Percentiles rank a stretch among this genome's conserved stretches.
Conservation (phyloP, 495 filamentous ascomycete species). For the Cenococcum geophilum region DNA sequence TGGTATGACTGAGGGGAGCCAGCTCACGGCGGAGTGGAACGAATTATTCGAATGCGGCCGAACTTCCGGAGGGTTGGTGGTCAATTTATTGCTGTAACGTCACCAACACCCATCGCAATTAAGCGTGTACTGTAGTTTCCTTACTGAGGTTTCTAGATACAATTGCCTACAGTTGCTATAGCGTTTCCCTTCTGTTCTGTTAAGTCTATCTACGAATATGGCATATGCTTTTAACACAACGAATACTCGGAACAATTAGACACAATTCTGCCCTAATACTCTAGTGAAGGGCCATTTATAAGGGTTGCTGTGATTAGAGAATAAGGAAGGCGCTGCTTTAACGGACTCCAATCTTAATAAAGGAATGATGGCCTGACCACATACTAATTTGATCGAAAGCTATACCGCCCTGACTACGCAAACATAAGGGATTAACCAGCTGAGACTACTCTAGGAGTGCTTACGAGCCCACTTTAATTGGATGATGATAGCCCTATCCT, state of each 20-base stretch:
- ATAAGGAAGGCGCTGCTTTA: no score
- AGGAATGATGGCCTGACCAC: no score
- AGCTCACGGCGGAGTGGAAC: background rate
- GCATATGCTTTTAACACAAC: background rate
- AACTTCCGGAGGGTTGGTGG: background rate
- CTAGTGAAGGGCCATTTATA: no score
- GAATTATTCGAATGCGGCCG: background rate
- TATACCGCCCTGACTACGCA: no score
- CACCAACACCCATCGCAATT: background rate
- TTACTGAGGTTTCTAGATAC: background rate
- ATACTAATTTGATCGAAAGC: no score
- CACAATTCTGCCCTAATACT: no score
- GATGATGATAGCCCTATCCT: background rate
- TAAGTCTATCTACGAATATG: background rate
- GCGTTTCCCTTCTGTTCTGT: background rate
- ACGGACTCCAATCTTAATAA: no score
- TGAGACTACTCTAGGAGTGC: no score
- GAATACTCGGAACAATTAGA: background rate
- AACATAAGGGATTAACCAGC: no score
- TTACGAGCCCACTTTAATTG: background rate
- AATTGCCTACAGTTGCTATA: background rate
- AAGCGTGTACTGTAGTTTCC: background rate
- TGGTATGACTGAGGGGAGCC: background rate
- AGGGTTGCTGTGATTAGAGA: no score
- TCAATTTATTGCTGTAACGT: background rate